Conservation (phyloP, 2,329 filamentous ascomycete species). For the Penicillium sp. region DNA sequence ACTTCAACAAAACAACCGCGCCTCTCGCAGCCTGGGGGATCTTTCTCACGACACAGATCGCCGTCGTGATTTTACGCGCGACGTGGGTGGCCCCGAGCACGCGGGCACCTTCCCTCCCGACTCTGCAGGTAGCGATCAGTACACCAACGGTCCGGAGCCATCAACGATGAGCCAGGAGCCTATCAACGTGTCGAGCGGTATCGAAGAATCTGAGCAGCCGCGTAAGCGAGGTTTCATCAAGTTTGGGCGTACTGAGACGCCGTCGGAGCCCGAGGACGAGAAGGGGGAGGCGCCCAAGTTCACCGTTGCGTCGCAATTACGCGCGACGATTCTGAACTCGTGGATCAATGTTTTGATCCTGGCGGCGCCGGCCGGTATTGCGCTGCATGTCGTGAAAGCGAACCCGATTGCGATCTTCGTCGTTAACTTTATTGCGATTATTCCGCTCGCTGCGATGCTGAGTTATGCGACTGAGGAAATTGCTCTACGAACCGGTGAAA, state of each 20-base stretch:
- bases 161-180: conserved; percentile 32
- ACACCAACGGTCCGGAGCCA: conserved; percentile 14
- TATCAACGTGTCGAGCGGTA: conserved; percentile 24
- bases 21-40: conserved; percentile 24
- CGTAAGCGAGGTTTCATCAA: conserved; percentile 22
- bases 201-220: conserved; percentile 15
- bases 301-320: conserved; percentile 43
- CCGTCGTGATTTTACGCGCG: conserved; percentile 24
- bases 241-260: conserved; percentile 6
- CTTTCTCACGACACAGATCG: conserved; percentile 24
- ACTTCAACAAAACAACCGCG: conserved; percentile 17
- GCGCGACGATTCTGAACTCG: conserved; percentile 72
- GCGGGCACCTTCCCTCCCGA: conserved; percentile 26
- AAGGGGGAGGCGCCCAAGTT: conserved; percentile 32
- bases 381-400: conserved; percentile 63
- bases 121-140: conserved; percentile 24
- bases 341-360: conserved; percentile 84
- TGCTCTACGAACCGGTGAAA: conserved; percentile 70
- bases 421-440: conserved; percentile 90
- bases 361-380: conserved; percentile 76
- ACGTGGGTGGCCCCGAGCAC: conserved; percentile 23
- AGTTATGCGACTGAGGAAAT: conserved; percentile 90
- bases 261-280: conserved; percentile 11
- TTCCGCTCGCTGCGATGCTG: conserved; percentile 82
- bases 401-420: conserved; percentile 69